phyloP scores from a whole-genome alignment of 176 grass and related monocot species.

The Melocanna baccifera region DNA sequence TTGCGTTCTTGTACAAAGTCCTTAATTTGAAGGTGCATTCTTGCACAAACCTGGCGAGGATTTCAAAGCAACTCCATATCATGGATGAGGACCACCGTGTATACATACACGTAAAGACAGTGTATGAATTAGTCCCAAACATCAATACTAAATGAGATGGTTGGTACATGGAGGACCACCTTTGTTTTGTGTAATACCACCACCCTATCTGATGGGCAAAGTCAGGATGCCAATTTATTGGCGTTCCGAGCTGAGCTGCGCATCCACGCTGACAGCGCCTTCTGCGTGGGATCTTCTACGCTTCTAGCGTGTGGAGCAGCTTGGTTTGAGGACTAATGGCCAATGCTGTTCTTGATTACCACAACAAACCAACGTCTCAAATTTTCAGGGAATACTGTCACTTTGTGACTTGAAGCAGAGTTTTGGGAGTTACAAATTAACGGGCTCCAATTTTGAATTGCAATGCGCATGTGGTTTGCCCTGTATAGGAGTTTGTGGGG shows the following conservation, averaged over 20 bases:
- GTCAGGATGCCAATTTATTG: background rate
- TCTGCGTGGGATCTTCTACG: background rate
- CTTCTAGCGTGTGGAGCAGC: background rate
- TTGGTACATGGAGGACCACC: constrained; percentile 1
- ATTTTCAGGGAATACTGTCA: background rate
- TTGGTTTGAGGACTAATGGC: too few species aligned
- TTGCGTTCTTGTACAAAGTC: background rate
- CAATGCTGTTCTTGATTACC: background rate
- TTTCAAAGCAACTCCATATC: background rate
- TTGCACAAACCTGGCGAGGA: background rate
- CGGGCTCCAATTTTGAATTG: background rate
- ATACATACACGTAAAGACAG: background rate
- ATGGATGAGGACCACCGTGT: background rate
- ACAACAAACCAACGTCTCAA: background rate
- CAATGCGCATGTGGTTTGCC: background rate
- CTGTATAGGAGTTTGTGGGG: background rate
- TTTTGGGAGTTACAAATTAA: background rate
- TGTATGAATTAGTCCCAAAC: background rate
- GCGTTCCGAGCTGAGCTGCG: background rate
- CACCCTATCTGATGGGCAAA: background rate
- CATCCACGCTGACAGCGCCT: background rate
- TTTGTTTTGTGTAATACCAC: background rate
- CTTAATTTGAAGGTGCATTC: background rate
- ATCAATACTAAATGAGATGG: background rate
- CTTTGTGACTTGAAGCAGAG: too few species aligned